A percentile compares a stretch with the other conserved stretches of the same genome.
Evolutionary conservation across 2,329 filamentous ascomycete species (phyloP).

Genomic region (Colletotrichum gloeosporioides): DNA sequence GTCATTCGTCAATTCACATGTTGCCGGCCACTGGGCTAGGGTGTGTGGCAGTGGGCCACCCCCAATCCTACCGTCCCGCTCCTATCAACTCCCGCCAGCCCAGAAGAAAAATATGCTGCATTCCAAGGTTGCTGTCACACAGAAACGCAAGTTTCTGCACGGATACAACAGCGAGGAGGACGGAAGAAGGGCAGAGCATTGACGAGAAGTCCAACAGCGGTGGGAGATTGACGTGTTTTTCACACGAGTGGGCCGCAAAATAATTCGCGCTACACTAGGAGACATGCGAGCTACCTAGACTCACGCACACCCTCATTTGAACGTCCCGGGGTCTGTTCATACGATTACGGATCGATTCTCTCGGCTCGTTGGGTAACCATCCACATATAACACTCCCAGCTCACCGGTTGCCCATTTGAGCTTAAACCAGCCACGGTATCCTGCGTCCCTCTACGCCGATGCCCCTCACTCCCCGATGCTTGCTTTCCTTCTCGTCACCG

Average conservation of each 20-base stretch:
- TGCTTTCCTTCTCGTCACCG: not conserved
- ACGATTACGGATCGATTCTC: constrained; percentile 3
- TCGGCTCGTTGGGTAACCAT: constrained; percentile 7
- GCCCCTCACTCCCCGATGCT: not conserved
- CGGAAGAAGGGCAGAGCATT: not conserved
- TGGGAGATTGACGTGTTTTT: not conserved
- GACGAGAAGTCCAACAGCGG: not conserved
- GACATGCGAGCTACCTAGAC: not conserved
- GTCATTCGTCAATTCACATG: not conserved
- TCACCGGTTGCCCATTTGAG: constrained; percentile 21
- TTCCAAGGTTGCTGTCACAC: not conserved
- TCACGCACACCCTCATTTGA: not conserved
- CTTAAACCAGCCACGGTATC: constrained; percentile 16
- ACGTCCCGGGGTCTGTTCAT: not conserved
- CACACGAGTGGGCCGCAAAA: not conserved
- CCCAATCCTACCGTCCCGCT: not conserved
- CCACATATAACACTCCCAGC: constrained; percentile 6
- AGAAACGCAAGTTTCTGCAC: not conserved
- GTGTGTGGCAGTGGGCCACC: not conserved
- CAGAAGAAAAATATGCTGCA: not conserved
- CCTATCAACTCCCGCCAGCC: not conserved
- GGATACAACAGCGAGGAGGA: not conserved
- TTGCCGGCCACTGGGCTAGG: not conserved
- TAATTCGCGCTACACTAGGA: not conserved
- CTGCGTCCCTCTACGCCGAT: constrained; percentile 3